phyloP scores from a whole-genome alignment of 345 rosid genomes.

The Lepidium sativum region DNA sequence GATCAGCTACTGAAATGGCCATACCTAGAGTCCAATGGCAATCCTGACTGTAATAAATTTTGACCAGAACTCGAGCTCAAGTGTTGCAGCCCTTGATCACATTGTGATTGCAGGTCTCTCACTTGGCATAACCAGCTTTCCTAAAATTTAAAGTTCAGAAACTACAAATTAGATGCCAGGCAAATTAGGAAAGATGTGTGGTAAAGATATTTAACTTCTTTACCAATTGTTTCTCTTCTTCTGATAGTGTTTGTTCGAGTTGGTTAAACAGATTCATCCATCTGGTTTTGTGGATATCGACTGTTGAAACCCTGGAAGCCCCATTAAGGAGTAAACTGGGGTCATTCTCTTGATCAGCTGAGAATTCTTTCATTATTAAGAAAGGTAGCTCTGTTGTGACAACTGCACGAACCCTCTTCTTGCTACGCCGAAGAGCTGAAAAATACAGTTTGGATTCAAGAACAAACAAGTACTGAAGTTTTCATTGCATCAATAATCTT shows the following conservation, averaged over 20 bases:
- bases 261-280: conserved; percentile 68
- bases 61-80: conserved; percentile 30
- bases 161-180: conserved; percentile 5
- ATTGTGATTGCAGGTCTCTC: conserved; percentile 58
- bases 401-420: conserved; percentile 74
- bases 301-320: conserved; percentile 18
- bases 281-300: conserved; percentile 51
- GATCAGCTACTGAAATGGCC: conserved; percentile 21
- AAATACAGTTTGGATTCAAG: conserved; percentile 13
- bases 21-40: conserved; percentile 25
- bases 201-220: conserved; percentile 19
- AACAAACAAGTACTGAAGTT: not conserved
- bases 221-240: conserved; percentile 89
- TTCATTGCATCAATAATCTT: not conserved
- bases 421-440: conserved; percentile 84
- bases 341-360: conserved; percentile 42
- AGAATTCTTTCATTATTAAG: conserved; percentile 63
- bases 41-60: conserved; percentile 36
- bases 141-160: conserved; percentile 35
- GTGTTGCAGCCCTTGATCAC: conserved; percentile 72
- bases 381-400: conserved; percentile 69
- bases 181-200: not conserved
- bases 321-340: conserved; percentile 29
- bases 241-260: conserved; percentile 63
- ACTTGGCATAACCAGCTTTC: conserved; percentile 73